Conservation (phyloP, 495 filamentous ascomycete species). For the Penicillium parvum region DNA sequence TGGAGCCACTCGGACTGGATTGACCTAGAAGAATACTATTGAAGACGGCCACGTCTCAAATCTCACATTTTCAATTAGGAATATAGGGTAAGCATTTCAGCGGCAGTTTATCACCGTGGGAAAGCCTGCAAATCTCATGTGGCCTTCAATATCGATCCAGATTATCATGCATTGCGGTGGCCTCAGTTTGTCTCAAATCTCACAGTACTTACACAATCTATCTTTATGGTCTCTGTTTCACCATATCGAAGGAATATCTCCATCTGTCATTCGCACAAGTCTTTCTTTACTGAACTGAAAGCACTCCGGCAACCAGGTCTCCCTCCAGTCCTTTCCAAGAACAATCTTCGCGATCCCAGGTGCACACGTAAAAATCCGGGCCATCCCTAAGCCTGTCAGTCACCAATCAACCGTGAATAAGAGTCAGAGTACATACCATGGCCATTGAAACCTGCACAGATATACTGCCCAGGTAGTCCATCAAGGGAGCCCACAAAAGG, state of each 20-base stretch:
- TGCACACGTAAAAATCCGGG: constrained; percentile 31
- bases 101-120: too few relatives aligned
- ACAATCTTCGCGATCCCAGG: constrained; percentile 25
- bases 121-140: too few relatives aligned
- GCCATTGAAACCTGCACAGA: constrained; percentile 34
- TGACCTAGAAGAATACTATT: too few relatives aligned
- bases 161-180: too few relatives aligned
- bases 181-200: too few relatives aligned
- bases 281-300: constrained; percentile 22
- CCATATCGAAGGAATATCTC: constrained; percentile 23
- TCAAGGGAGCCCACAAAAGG: constrained; percentile 29
- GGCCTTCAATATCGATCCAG: too few relatives aligned
- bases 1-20: too few relatives aligned
- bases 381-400: constrained; percentile 22
- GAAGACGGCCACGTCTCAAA: too few relatives aligned
- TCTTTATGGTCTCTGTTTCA: background rate
- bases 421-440: constrained; percentile 21
- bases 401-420: background rate
- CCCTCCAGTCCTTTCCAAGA: constrained; percentile 18
- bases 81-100: too few relatives aligned
- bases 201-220: too few relatives aligned
- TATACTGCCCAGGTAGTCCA: constrained; percentile 24
- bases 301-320: constrained; percentile 28
- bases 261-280: constrained; percentile 12
- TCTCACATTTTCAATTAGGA: too few relatives aligned